Evolutionary conservation across 805 yeast species (phyloP), one percentile per base, ranked within the genome.

Genomic region (Ogataea nakhonphanomensis): DNA sequence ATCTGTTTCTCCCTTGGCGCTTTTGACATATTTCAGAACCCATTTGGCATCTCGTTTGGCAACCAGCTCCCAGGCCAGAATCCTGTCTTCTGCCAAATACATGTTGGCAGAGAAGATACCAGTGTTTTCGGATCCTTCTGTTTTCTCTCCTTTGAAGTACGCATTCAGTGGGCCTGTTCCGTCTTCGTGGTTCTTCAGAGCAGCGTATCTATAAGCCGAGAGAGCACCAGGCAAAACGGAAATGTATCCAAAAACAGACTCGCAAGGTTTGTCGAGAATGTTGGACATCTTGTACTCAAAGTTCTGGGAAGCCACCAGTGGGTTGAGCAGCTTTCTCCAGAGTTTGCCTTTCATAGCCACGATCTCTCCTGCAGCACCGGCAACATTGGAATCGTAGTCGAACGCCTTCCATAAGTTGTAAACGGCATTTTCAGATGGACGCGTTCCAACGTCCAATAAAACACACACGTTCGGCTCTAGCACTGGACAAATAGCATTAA

Each of bases 291-390:
- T 91, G 65, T 91, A 91, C 63, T 91, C 98, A 55, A 91, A 91
- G 60, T 91, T 91, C 61, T 91, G 98, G 1, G 96, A 87, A 0
- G 97, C 97, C 33, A 91, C 96, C 30, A 91, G 67, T 8, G 98
- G 98, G 61, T 91, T 91, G 15, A 86, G 61, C 46, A 93, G 68
- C 49, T 90, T 87, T 17, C 67, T 55, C 76, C 97, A 88, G 22
- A 80, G 84, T 53, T 80, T 84, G 31, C 99, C 99, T 54, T 88
- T 89, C 86, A 91, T 83, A 0, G 98, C 88, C 47, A 84, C 84
- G 58, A 93, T 90, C 62, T 93, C 98, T 47, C 99, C 99, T 10
- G 98, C 97, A 1, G 96, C 99, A 48, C 99, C 99, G 0, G 96
- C 99, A 38, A 93, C 96, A 54, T 91, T 90, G 1, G 97, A 89